Evolutionary conservation across 257 asterid genomes (phyloP), one percentile per base, ranked within the genome.

Genomic region (Solanum peruvianum): DNA sequence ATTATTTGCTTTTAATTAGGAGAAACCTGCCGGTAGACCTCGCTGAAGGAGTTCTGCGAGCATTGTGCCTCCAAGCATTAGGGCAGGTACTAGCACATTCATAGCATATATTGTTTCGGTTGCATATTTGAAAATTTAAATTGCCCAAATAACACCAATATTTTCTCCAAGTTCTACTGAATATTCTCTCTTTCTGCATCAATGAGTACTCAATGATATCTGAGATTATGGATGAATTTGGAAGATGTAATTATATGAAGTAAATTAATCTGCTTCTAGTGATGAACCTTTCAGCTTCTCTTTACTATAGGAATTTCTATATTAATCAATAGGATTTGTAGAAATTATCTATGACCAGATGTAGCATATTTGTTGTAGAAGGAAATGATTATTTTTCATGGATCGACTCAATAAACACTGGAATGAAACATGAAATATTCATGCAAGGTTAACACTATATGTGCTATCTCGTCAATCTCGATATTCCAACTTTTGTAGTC

Each of bases 31-130:
- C 99, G 0, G 98, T 95, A 87, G 99, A 97, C 92, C 98, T 97
- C 86, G 95, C 98, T 85, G 99, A 97, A 93, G 99, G 98, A 88
- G 98, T 92, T 88, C 91, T 97, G 66, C 92, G 98, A 89, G 97
- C 99, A 86, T 97, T 94, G 86, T 95, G 98, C 92, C 99, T 97
- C 88, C 98, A 97, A 93, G 98, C 98, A 42, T 89, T 97, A 86
- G 99, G 98, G 80, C 98, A 97, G 98, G 98, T 97, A 94, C 78
- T 87, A 42, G 52, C 82, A 90, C 83, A 86, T 78, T 60, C 83
- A 70, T 25, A 58, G 33, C 86, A 84, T 64, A 27, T 86, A 66
- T 83, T 81, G 69, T 66, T 87, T 86, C 16, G 35, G 37, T 82
- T 42, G 71, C 52, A 67, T 70, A 23, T 66, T 31, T 45, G 10